Conservation (phyloP, 1,139 yeast genomes). For the Sugiyamaella sp. region DNA sequence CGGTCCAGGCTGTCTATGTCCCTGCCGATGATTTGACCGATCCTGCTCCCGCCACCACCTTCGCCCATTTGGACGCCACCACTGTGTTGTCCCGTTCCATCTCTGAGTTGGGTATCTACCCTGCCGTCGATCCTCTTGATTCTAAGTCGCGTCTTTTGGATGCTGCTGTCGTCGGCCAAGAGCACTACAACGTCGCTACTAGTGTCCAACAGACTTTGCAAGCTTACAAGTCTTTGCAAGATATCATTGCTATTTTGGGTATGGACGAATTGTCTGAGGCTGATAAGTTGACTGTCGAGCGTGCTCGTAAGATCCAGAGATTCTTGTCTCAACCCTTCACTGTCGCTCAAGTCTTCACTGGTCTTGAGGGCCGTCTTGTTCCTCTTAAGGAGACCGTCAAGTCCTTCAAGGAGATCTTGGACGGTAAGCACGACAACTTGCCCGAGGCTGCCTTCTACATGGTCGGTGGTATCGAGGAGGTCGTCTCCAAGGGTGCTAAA, state of each 20-base stretch:
- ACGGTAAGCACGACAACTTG: slow-evolving; percentile 96
- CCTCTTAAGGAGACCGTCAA: slow-evolving; percentile 92
- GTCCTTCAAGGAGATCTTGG: slow-evolving; percentile 96
- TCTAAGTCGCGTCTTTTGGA: slow-evolving; percentile 99
- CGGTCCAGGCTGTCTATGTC: slow-evolving; percentile 99
- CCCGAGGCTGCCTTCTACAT: slow-evolving; percentile 99
- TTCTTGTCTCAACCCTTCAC: slow-evolving; percentile 99
- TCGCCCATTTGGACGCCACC: slow-evolving; percentile 99
- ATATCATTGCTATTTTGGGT: slow-evolving; percentile 99
- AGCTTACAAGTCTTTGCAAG: slow-evolving; percentile 99
- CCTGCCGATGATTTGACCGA: slow-evolving; percentile 99
- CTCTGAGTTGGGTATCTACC: slow-evolving; percentile 99
- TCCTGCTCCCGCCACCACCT: slow-evolving; percentile 99
- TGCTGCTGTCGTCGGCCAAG: slow-evolving; percentile 96
- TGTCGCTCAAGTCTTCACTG: slow-evolving; percentile 99
- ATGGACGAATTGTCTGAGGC: slow-evolving; percentile 99
- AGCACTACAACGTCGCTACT: slow-evolving; percentile 95
- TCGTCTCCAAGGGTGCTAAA: slow-evolving; percentile 97
- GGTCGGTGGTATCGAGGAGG: slow-evolving; percentile 99
- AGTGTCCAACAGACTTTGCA: slow-evolving; percentile 97
- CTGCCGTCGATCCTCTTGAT: slow-evolving; percentile 99
- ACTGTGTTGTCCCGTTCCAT: slow-evolving; percentile 99
- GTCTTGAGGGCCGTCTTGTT: slow-evolving; percentile 97
- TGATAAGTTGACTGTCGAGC: slow-evolving; percentile 98
- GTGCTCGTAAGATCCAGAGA: slow-evolving; percentile 99